phyloP scores from a whole-genome alignment of 495 filamentous ascomycete genomes.

The Hyaloscypha variabilis region DNA sequence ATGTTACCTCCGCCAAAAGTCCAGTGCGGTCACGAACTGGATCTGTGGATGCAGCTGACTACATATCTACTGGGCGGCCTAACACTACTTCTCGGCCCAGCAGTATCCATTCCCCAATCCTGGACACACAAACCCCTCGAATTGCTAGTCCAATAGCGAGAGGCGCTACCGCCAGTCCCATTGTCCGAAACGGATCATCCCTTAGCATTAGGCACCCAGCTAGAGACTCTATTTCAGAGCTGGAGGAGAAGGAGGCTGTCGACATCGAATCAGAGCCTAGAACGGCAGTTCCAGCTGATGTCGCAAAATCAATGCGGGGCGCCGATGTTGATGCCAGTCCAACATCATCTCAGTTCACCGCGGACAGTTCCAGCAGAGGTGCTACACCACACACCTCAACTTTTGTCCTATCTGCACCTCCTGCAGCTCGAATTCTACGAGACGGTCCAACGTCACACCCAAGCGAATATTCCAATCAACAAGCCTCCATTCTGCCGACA shows the following conservation, averaged over 20 bases:
- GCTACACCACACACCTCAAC: conserved; percentile 7
- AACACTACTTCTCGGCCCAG: conserved; percentile 33
- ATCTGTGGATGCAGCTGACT: conserved; percentile 44
- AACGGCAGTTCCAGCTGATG: conserved; percentile 22
- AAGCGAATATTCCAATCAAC: not conserved
- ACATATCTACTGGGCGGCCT: conserved; percentile 34
- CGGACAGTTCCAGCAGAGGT: not conserved
- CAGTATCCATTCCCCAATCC: conserved; percentile 43
- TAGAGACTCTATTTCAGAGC: conserved; percentile 39
- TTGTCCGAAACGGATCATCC: conserved; percentile 24
- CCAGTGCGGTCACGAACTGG: conserved; percentile 43
- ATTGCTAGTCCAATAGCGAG: conserved; percentile 25
- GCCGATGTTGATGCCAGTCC: conserved; percentile 26
- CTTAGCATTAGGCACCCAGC: conserved; percentile 29
- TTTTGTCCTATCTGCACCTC: conserved; percentile 25
- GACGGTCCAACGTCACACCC: not conserved
- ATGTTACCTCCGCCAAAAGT: conserved; percentile 51
- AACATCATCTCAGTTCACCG: not conserved
- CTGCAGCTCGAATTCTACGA: conserved; percentile 13
- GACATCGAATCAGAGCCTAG: conserved; percentile 24
- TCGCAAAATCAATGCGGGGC: conserved; percentile 30
- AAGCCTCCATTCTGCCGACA: not conserved
- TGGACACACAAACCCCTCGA: conserved; percentile 40
- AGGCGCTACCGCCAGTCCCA: conserved; percentile 20
- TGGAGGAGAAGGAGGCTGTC: conserved; percentile 32